Percentiles rank a stretch among this genome's conserved stretches.
Conservation (phyloP, 164 flowering plant species). For the Liriodendron chinense region DNA sequence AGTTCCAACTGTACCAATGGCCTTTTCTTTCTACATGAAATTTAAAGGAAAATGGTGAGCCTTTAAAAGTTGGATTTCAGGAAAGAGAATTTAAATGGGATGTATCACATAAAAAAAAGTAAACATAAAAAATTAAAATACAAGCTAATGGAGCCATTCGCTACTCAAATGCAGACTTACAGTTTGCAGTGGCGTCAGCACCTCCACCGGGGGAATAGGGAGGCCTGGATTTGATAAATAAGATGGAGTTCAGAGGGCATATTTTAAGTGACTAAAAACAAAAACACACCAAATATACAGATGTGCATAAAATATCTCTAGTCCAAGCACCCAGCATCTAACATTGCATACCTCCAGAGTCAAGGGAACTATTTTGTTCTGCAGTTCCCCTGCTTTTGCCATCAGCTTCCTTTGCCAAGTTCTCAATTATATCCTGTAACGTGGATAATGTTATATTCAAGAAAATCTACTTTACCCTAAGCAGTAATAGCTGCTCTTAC, state of each 20-base stretch:
- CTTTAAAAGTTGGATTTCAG: neutral
- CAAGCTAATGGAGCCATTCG: neutral
- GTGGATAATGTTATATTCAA: neutral
- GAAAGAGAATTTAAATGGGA: no score
- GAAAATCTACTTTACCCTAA: neutral
- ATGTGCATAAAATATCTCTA: neutral
- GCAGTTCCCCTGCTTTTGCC: slow-evolving; percentile 10
- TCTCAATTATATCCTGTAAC: slow-evolving; percentile 37
- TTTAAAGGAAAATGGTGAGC: slow-evolving; percentile 1
- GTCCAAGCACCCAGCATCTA: neutral
- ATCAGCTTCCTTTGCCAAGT: slow-evolving; percentile 20
- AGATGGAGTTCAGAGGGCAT: neutral
- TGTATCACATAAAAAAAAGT: neutral
- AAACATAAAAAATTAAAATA: neutral
- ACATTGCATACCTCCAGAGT: slow-evolving; percentile 1
- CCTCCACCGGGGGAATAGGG: slow-evolving; percentile 14
- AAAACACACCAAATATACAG: neutral
- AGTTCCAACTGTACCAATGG: slow-evolving; percentile 7
- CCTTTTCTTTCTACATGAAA: slow-evolving; percentile 26
- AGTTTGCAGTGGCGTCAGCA: slow-evolving; percentile 19
- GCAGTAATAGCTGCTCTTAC: neutral
- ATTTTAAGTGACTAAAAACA: no score
- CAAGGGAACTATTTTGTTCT: slow-evolving; percentile 6
- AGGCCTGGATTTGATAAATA: slow-evolving; percentile 27
- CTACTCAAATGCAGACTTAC: slow-evolving; percentile 30